Conservation (phyloP, 2,329 filamentous ascomycete genomes). For the Xylariaceae sp. region DNA sequence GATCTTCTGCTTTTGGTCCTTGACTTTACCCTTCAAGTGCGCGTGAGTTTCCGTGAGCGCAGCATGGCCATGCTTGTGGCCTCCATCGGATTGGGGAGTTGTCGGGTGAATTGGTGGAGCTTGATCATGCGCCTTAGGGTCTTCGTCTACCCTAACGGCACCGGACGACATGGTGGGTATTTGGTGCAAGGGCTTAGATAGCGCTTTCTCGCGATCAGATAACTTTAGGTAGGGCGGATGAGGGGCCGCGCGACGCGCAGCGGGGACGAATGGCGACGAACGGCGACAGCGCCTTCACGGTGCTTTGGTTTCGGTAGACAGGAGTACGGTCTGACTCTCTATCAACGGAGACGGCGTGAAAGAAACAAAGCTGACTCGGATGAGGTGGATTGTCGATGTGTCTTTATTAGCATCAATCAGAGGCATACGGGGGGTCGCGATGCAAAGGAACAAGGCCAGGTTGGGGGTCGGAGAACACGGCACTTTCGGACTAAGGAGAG, state of each 20-base stretch:
- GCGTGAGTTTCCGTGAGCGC: slow-evolving; percentile 8
- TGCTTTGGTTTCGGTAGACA: too few relatives aligned
- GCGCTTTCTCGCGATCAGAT: slow-evolving; percentile 1
- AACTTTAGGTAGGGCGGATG: neutral
- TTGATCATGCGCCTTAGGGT: slow-evolving; percentile 34
- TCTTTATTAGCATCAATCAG: too few relatives aligned
- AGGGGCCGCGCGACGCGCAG: neutral
- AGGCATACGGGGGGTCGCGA: too few relatives aligned
- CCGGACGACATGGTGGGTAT: slow-evolving; percentile 13
- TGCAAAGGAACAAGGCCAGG: too few relatives aligned
- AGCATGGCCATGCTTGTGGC: slow-evolving; percentile 5
- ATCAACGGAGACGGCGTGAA: too few relatives aligned
- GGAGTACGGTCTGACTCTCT: too few relatives aligned
- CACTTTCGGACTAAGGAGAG: too few relatives aligned
- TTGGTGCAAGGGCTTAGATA: neutral
- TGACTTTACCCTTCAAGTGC: slow-evolving; percentile 32
- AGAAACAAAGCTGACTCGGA: too few relatives aligned
- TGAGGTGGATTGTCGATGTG: too few relatives aligned
- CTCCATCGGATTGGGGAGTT: slow-evolving; percentile 8
- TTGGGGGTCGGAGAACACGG: too few relatives aligned
- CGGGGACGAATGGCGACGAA: neutral
- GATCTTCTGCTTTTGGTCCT: slow-evolving; percentile 34
- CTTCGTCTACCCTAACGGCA: slow-evolving; percentile 14
- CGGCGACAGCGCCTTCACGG: too few relatives aligned
- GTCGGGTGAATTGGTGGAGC: slow-evolving; percentile 11